Conservation (phyloP, 2,329 filamentous ascomycete species). For the Ceratocystis albifundus region DNA sequence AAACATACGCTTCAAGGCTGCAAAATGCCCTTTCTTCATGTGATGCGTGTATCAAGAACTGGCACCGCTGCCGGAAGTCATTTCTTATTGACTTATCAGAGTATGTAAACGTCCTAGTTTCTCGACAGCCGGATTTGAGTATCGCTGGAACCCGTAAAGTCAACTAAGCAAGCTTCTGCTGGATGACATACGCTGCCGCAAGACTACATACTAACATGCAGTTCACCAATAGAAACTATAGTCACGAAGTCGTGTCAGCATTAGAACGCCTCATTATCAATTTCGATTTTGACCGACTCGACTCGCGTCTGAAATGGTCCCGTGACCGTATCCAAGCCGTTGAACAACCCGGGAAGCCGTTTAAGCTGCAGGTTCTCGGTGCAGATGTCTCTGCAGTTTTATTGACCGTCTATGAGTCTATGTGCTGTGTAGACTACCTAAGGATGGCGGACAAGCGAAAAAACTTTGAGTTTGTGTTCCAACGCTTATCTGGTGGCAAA, state of each 20-base stretch:
- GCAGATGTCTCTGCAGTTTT: constrained; percentile 48
- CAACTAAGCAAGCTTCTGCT: neutral
- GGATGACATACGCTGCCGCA: neutral
- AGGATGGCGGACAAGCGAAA: constrained; percentile 39
- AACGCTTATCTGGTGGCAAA: constrained; percentile 60
- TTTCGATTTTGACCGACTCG: constrained; percentile 51
- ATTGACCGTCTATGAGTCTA: constrained; percentile 72
- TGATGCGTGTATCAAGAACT: constrained; percentile 59
- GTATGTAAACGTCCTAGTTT: constrained; percentile 32
- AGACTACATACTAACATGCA: constrained; percentile 3
- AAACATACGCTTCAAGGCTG: constrained; percentile 47
- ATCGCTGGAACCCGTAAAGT: neutral
- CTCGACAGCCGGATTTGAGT: neutral
- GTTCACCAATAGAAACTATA: constrained; percentile 31
- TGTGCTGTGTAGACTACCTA: constrained; percentile 75
- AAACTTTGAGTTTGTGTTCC: constrained; percentile 73
- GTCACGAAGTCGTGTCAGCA: constrained; percentile 40
- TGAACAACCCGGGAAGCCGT: constrained; percentile 25
- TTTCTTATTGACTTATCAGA: constrained; percentile 53
- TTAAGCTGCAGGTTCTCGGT: constrained; percentile 39
- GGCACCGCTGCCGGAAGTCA: constrained; percentile 56
- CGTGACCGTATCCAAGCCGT: constrained; percentile 25
- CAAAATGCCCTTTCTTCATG: constrained; percentile 51
- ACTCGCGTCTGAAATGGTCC: constrained; percentile 46
- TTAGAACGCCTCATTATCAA: constrained; percentile 47